These are phyloP conservation scores for Sclerotinia nivalis DNA, from an alignment of 2,329 filamentous ascomycete genomes.

Conservation along the genomic window DNA sequence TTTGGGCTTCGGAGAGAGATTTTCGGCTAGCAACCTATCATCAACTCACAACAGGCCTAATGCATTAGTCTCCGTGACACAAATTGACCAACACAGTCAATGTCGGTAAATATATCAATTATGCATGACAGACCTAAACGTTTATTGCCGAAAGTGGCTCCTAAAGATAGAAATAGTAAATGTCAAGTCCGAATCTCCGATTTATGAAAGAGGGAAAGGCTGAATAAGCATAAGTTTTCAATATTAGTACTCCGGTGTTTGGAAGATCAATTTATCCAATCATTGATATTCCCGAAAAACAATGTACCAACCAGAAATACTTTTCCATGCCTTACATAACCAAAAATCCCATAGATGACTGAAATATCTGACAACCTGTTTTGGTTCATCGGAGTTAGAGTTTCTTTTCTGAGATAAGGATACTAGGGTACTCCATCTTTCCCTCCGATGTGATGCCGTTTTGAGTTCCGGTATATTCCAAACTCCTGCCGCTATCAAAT, in stretches of 20 bases:
- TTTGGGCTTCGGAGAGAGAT: background rate
- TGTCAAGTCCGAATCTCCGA: constrained; percentile 8
- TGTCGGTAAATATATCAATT: background rate
- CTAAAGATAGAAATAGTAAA: background rate
- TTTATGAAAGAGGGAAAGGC: background rate
- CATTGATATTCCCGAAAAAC: background rate
- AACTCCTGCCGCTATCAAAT: constrained; percentile 2
- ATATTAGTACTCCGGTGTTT: background rate
- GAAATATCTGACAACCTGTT: background rate
- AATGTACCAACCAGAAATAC: background rate
- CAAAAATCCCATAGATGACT: background rate
- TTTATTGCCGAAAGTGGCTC: background rate
- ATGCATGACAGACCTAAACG: background rate
- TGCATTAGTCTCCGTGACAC: background rate
- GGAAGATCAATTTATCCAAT: background rate
- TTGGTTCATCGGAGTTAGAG: constrained; percentile 9
- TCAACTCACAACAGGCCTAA: background rate
- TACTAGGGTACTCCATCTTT: background rate
- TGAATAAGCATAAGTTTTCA: background rate
- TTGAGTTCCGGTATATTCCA: constrained; percentile 8
- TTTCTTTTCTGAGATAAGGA: background rate
- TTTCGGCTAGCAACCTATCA: background rate
- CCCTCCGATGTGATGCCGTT: constrained; percentile 1
- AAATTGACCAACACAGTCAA: background rate
- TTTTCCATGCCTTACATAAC: background rate